Conservation (phyloP, 164 flowering plant species). For the Stephania japonica region DNA sequence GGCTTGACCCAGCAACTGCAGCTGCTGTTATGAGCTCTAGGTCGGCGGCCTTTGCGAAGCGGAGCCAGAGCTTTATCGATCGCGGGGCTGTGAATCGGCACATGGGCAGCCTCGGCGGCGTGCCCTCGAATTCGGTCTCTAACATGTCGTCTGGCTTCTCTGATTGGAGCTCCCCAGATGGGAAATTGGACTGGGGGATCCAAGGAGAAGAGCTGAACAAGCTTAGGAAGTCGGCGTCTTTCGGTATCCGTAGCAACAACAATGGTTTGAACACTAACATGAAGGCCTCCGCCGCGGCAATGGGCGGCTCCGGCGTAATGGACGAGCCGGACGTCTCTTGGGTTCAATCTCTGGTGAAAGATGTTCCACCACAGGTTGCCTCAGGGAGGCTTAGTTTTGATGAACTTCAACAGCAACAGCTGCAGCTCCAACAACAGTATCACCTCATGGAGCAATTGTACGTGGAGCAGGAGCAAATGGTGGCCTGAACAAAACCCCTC, state of each 20-base stretch:
- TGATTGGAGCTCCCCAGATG: conserved; percentile 79
- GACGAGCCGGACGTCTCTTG: conserved; percentile 87
- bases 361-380: conserved; percentile 37
- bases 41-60: conserved; percentile 64
- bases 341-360: conserved; percentile 81
- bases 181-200: conserved; percentile 84
- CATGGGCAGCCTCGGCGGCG: conserved; percentile 18
- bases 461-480: conserved; percentile 90
- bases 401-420: conserved; percentile 20
- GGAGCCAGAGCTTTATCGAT: conserved; percentile 87
- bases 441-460: conserved; percentile 60
- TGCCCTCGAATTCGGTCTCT: conserved; percentile 15
- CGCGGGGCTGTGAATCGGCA: conserved; percentile 36
- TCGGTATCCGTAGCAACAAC: conserved; percentile 46
- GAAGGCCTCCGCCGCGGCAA: neutral
- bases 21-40: conserved; percentile 68
- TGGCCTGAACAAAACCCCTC: conserved; percentile 41
- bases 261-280: neutral
- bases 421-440: neutral
- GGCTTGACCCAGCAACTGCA: conserved; percentile 44
- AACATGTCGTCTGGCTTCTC: conserved; percentile 37
- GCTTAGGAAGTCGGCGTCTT: conserved; percentile 79
- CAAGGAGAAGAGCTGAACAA: conserved; percentile 75
- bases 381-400: conserved; percentile 18
- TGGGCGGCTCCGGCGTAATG: conserved; percentile 2